phyloP scores from a whole-genome alignment of 2,329 filamentous ascomycete species.

The Arthrobotrys musiformis region DNA sequence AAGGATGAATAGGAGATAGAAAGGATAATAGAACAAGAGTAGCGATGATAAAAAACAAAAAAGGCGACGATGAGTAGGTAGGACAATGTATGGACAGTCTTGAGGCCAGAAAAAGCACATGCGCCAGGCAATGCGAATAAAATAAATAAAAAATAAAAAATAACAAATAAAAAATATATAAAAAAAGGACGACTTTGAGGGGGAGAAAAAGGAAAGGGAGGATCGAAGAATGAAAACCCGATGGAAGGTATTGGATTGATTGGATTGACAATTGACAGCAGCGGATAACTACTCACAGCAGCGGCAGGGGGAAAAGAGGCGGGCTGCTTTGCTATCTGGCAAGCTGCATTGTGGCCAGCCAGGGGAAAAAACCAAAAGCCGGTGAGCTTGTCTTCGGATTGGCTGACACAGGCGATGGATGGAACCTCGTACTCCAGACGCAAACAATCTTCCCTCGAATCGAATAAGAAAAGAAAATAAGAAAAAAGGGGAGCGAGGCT shows the following conservation, averaged over 20 bases:
- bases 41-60: not conserved
- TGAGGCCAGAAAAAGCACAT: slow-evolving; percentile 1
- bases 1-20: not conserved
- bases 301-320: slow-evolving; percentile 17
- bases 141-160: not conserved
- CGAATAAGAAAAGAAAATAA: slow-evolving; percentile 21
- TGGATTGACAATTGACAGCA: slow-evolving; percentile 2
- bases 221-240: not conserved
- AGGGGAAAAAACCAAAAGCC: slow-evolving; percentile 14
- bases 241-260: not conserved
- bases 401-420: slow-evolving; percentile 27
- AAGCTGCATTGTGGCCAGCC: slow-evolving; percentile 30
- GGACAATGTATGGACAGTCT: slow-evolving; percentile 15
- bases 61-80: not conserved
- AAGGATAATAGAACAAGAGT: slow-evolving; percentile 6
- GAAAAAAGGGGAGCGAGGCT: not conserved
- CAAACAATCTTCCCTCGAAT: slow-evolving; percentile 2
- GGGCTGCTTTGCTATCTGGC: slow-evolving; percentile 37
- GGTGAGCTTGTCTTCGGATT: slow-evolving; percentile 25
- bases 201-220: not conserved
- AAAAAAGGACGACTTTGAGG: no score
- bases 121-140: slow-evolving; percentile 18
- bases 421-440: slow-evolving; percentile 3
- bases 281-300: slow-evolving; percentile 44
- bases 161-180: not conserved